Conservation (phyloP, 2,329 filamentous ascomycete species). For the Xylaria digitata region DNA sequence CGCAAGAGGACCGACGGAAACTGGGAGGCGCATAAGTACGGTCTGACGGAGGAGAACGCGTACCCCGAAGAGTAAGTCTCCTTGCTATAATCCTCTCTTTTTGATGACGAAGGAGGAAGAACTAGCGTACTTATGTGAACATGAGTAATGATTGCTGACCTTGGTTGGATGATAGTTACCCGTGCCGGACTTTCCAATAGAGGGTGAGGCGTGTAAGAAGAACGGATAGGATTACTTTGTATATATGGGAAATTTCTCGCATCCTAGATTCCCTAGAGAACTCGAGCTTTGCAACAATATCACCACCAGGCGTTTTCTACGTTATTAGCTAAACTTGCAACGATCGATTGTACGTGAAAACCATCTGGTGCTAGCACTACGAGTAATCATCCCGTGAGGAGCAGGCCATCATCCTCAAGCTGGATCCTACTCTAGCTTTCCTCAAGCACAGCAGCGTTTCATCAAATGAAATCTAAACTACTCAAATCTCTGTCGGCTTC, state of each 20-base stretch:
- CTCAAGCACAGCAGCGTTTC: neutral
- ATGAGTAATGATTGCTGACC: slow-evolving; percentile 21
- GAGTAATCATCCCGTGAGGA: neutral
- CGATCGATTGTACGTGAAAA: neutral
- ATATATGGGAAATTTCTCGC: slow-evolving; percentile 44
- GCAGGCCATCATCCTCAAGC: neutral
- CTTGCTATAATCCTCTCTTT: neutral
- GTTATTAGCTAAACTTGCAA: slow-evolving; percentile 8
- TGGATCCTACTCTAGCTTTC: neutral
- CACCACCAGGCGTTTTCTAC: slow-evolving; percentile 12
- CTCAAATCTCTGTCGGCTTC: slow-evolving; percentile 12
- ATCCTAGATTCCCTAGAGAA: slow-evolving; percentile 47
- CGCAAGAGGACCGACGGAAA: slow-evolving; percentile 61
- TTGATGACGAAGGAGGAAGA: neutral
- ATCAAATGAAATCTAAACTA: neutral
- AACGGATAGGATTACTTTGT: slow-evolving; percentile 41
- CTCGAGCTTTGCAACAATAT: slow-evolving; percentile 24
- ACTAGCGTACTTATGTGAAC: neutral
- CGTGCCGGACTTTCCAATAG: slow-evolving; percentile 71
- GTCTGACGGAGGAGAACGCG: slow-evolving; percentile 71
- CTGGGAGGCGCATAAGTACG: slow-evolving; percentile 77
- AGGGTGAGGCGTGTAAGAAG: slow-evolving; percentile 40
- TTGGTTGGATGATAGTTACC: slow-evolving; percentile 58
- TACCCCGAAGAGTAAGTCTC: slow-evolving; percentile 75
- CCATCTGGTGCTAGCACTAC: neutral